These are phyloP conservation scores for Botryotinia narcissicola DNA, from an alignment of 2,329 filamentous ascomycete species.

Conservation along the genomic window DNA sequence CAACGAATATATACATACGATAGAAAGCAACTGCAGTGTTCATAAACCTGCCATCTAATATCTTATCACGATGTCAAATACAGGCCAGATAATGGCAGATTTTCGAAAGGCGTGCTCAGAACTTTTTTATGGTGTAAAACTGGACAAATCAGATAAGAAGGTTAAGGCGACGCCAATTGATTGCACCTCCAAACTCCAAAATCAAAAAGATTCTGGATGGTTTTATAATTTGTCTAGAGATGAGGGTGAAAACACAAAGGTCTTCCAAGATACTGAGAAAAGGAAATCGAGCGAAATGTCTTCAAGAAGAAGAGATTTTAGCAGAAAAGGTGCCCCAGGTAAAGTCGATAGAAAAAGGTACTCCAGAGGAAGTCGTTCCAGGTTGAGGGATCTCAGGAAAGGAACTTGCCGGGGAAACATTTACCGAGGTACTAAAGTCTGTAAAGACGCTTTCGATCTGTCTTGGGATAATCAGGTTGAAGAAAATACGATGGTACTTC, in stretches of 20 bases:
- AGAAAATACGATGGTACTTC: not conserved
- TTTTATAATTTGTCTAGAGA: not conserved
- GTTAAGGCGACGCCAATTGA: not conserved
- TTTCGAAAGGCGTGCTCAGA: not conserved
- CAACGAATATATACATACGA: not conserved
- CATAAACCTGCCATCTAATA: not conserved
- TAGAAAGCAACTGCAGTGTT: not conserved
- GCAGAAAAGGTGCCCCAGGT: not conserved
- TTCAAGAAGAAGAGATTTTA: not conserved
- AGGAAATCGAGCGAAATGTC: not conserved
- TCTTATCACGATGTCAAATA: not conserved
- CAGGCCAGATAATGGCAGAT: not conserved
- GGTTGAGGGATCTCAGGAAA: not conserved
- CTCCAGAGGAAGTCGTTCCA: not conserved
- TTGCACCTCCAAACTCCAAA: too few species aligned
- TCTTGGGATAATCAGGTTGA: not conserved
- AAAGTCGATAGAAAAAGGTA: not conserved
- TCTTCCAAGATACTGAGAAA: not conserved
- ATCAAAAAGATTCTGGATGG: not conserved
- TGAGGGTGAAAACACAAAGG: not conserved
- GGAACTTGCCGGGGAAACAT: not conserved
- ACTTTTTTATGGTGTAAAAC: not conserved
- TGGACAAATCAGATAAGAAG: not conserved
- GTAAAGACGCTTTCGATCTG: not conserved
- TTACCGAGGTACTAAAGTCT: too few species aligned